A percentile compares a stretch with the other conserved stretches of the same genome.
These are phyloP conservation scores for Cystobasidiaceae sp. DNA, from an alignment of 1,284 basidiomycete species.

Conservation along the genomic window DNA sequence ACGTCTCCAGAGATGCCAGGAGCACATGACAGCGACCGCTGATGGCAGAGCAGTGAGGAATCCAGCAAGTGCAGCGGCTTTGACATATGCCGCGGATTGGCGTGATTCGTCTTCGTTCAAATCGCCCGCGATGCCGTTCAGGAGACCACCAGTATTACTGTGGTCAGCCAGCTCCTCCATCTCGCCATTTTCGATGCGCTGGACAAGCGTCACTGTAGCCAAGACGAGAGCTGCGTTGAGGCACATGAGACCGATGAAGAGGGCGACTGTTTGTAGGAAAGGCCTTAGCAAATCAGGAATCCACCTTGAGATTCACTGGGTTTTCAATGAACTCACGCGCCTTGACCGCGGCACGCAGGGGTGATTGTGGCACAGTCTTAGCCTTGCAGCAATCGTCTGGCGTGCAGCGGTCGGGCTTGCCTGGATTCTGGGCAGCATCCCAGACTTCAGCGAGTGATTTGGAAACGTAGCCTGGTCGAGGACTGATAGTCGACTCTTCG, in stretches of 20 bases:
- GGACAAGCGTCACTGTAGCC: neutral
- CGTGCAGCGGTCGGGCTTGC: too few relatives aligned
- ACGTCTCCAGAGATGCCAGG: too few relatives aligned
- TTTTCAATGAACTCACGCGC: too few relatives aligned
- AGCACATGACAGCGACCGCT: neutral
- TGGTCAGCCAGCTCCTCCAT: neutral
- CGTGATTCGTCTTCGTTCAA: neutral
- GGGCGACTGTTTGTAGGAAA: too few relatives aligned
- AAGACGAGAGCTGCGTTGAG: neutral
- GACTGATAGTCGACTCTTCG: neutral
- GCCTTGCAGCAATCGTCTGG: too few relatives aligned
- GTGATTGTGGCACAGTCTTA: too few relatives aligned
- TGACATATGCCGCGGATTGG: too few relatives aligned
- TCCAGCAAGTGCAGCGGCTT: neutral
- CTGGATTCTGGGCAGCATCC: neutral
- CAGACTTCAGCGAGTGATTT: neutral
- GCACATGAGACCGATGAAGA: neutral
- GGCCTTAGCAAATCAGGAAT: too few relatives aligned
- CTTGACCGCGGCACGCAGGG: too few relatives aligned
- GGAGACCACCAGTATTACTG: neutral
- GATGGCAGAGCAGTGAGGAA: neutral
- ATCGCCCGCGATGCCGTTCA: neutral
- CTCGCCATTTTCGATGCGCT: neutral
- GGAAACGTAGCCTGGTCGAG: constrained; percentile 2
- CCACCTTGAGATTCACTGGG: too few relatives aligned